Evolutionary conservation across 2,329 filamentous ascomycete genomes (phyloP), one percentile per base, ranked within the genome.

Genomic region (Penicillium sp.): DNA sequence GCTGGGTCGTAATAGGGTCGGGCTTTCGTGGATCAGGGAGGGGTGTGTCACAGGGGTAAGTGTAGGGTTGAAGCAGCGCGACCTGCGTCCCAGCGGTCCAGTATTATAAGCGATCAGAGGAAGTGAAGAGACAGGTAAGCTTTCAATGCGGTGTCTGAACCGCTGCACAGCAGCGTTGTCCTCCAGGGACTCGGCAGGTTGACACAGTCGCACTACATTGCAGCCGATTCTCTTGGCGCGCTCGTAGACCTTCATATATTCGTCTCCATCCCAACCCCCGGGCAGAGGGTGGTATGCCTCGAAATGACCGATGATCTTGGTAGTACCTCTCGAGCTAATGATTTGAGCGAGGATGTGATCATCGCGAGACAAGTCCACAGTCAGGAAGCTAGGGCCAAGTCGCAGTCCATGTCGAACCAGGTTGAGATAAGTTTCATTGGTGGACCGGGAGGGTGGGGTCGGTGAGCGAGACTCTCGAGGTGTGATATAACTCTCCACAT

Each of bases 101-200:
- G 84, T 84, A 59, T 88, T 89, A 69, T 86, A 88, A 8, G 82
- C 79, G 18, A 87, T 82, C 1, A 88, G 52, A 0, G 85, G 83
- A 12, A 84, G 68, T 5, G 71, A 71, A 0, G 73, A 70, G 0
- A 74, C 73, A 0, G 73, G 68, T 3, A 79, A 64, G 10, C 69
- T 69, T 40, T 74, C 71, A 4, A 84, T 73, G 13, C 76, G 74
- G 29, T 78, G 75, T 51, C 80, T 80, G 23, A 89, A 78, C 9
- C 76, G 75, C 26, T 81, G 76, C 13, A 88, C 78, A 3, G 81
- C 80, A 44, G 85, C 81, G 54, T 88, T 87, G 59, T 90, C 86
- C 12, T 82, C 77, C n/a, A 84, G 74, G 1, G 73, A 77, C 3
- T 69, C 68, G 3, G 84, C 83, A 1, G 80, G 80, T 42, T 84